Evolutionary conservation across 176 grass and related monocot genomes (phyloP).

Genomic region (Melocanna baccifera): DNA sequence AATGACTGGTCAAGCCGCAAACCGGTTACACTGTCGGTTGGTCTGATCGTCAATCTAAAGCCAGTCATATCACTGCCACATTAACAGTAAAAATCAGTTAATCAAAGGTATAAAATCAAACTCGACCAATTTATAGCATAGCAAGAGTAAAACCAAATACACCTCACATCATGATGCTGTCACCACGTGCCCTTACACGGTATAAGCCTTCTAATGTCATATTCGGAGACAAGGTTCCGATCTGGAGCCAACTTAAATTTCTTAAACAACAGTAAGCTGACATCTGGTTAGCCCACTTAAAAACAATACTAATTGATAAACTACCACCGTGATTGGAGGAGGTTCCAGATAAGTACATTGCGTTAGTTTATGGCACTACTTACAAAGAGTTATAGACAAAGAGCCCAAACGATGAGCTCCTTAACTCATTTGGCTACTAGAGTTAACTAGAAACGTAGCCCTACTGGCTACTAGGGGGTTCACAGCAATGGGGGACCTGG

Average conservation of each 20-base stretch:
- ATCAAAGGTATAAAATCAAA: no score
- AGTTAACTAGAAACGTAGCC: not conserved
- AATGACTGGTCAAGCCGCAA: no score
- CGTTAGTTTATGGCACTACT: not conserved
- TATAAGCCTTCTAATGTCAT: not conserved
- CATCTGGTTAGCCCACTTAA: not conserved
- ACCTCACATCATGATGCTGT: no score
- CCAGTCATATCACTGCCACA: no score
- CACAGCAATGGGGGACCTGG: not conserved
- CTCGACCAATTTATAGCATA: no score
- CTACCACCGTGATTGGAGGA: not conserved
- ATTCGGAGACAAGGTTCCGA: not conserved
- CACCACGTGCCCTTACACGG: no score
- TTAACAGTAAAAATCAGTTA: no score
- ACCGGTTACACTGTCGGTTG: no score
- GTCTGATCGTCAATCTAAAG: no score
- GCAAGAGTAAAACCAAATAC: no score
- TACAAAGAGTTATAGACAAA: not conserved
- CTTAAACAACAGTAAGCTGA: not conserved
- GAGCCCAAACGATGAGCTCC: not conserved
- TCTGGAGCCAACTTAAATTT: not conserved
- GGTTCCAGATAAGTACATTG: not conserved
- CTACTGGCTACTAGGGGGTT: not conserved
- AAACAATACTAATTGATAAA: not conserved
- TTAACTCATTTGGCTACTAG: not conserved